These are phyloP conservation scores for Cornus suecica DNA, from an alignment of 148 eudicot species.

Conservation along the genomic window DNA sequence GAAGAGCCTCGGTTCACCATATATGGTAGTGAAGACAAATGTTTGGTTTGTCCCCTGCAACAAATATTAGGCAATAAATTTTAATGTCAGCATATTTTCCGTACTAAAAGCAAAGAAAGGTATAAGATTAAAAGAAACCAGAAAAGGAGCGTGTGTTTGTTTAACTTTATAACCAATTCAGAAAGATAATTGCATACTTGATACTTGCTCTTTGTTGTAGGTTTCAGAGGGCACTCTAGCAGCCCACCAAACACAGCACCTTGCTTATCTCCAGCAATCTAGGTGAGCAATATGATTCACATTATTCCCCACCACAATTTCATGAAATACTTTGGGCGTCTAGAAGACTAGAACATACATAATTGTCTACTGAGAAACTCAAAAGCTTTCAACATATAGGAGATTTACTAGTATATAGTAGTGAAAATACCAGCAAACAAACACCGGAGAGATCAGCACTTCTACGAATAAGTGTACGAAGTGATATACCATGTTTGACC, in stretches of 20 bases:
- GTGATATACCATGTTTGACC: slow-evolving; percentile 89
- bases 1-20: slow-evolving; percentile 88
- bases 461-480: slow-evolving; percentile 80
- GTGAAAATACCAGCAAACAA: slow-evolving; percentile 69
- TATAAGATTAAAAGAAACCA: not conserved
- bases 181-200: slow-evolving; percentile 36
- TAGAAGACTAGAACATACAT: not conserved
- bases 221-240: slow-evolving; percentile 72
- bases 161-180: not conserved
- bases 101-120: not conserved
- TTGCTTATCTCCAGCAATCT: slow-evolving; percentile 87
- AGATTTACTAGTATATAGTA: slow-evolving; percentile 2
- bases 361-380: not conserved
- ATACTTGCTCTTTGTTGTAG: slow-evolving; percentile 84
- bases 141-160: not conserved
- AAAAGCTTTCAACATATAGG: not conserved
- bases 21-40: slow-evolving; percentile 82
- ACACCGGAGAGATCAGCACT: slow-evolving; percentile 82
- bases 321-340: slow-evolving; percentile 9
- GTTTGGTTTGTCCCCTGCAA: slow-evolving; percentile 86
- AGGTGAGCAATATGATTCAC: slow-evolving; percentile 5
- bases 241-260: slow-evolving; percentile 96
- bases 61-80: slow-evolving; percentile 12
- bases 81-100: not conserved
- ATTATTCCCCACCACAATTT: slow-evolving; percentile 3